A percentile compares a stretch with the other conserved stretches of the same genome.
phyloP scores from a whole-genome alignment of 1,284 basidiomycete genomes.

The Hortiboletus rubellus region DNA sequence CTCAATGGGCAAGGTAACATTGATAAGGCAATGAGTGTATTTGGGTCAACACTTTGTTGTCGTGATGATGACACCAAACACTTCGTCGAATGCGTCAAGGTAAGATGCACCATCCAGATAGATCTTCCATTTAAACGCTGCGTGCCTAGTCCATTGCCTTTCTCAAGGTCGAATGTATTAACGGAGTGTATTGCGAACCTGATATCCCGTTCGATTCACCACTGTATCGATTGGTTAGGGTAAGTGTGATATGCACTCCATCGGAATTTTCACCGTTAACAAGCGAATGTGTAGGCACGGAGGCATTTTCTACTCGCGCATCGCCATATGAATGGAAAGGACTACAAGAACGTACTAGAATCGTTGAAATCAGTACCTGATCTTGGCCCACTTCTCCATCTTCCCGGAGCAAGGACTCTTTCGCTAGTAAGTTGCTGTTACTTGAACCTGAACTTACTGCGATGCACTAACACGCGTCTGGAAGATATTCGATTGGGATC shows the following conservation, averaged over 20 bases:
- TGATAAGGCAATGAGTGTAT: too few relatives aligned
- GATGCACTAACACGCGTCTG: too few relatives aligned
- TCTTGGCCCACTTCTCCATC: slow-evolving; percentile 6
- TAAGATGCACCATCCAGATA: too few relatives aligned
- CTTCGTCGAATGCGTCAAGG: too few relatives aligned
- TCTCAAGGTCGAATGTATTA: neutral
- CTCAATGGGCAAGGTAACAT: too few relatives aligned
- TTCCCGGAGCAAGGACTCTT: neutral
- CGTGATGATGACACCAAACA: too few relatives aligned
- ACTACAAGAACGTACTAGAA: neutral
- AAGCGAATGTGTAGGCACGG: neutral
- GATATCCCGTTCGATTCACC: neutral
- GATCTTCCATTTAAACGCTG: too few relatives aligned
- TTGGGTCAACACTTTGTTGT: too few relatives aligned
- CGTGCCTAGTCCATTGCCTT: too few relatives aligned
- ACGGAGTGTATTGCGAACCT: neutral
- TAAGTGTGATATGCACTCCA: neutral
- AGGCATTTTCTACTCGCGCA: neutral
- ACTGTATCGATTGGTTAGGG: neutral
- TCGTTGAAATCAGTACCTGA: neutral
- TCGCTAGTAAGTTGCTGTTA: neutral
- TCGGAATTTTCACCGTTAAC: neutral
- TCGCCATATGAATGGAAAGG: neutral
- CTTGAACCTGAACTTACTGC: too few relatives aligned
- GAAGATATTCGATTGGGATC: too few relatives aligned